Evolutionary conservation across 2,329 filamentous ascomycete species (phyloP).

Genomic region (Talaromyces rugulosus): DNA sequence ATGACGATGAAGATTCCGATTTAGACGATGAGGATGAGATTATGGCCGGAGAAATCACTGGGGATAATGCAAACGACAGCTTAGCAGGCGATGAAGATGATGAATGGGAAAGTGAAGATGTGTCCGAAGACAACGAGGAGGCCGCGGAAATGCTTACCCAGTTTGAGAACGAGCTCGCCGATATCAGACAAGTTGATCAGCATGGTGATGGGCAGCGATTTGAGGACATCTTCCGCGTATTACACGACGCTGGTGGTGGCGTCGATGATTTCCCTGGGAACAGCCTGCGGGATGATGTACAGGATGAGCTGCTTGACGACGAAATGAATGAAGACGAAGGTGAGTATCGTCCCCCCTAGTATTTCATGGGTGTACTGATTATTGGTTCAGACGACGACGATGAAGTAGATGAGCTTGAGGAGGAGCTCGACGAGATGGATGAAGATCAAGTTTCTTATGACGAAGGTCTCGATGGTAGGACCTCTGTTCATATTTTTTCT

Average conservation of each 20-base stretch:
- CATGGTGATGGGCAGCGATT: conserved; percentile 39
- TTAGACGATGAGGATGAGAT: conserved; percentile 49
- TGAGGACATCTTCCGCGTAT: conserved; percentile 44
- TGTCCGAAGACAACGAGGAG: conserved; percentile 44
- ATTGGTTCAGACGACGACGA: conserved; percentile 54
- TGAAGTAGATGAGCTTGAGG: conserved; percentile 29
- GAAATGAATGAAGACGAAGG: conserved; percentile 57
- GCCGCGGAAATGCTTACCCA: conserved; percentile 40
- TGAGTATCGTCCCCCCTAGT: conserved; percentile 22
- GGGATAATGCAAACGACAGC: conserved; percentile 51
- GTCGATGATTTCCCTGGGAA: conserved; percentile 42
- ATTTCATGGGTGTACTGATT: conserved; percentile 38
- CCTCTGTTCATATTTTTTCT: conserved; percentile 17
- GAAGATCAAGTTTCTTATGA: conserved; percentile 41
- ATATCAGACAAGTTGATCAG: conserved; percentile 37
- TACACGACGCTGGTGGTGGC: conserved; percentile 39
- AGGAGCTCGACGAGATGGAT: conserved; percentile 41
- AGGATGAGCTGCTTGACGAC: conserved; percentile 47
- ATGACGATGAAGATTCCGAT: conserved; percentile 56
- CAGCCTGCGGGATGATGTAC: conserved; percentile 46
- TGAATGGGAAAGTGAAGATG: conserved; percentile 48
- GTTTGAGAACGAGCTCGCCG: conserved; percentile 38
- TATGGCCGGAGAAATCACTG: conserved; percentile 52
- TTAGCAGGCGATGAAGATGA: conserved; percentile 45
- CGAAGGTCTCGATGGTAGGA: conserved; percentile 33